phyloP scores from a whole-genome alignment of 208 protist genomes.

The Trypanosoma melophagium region DNA sequence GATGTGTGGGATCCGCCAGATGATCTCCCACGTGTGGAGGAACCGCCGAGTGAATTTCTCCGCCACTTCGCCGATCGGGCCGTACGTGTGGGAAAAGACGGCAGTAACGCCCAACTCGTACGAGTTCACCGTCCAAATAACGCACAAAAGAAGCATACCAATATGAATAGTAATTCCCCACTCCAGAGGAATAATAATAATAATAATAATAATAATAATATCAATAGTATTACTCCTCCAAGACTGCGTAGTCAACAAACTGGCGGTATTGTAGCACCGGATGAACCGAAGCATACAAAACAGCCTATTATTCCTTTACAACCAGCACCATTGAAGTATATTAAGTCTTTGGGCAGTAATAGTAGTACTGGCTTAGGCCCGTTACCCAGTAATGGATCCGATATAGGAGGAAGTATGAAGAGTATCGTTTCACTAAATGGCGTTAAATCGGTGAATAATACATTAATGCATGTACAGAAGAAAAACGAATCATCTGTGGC shows the following conservation, averaged over 20 bases:
- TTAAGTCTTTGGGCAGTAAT: neutral
- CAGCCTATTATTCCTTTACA: neutral
- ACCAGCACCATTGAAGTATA: neutral
- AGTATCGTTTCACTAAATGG: no score
- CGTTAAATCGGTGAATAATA: no score
- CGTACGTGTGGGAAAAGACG: conserved; percentile 55
- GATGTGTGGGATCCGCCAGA: conserved; percentile 74
- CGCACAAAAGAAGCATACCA: neutral
- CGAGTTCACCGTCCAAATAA: conserved; percentile 1
- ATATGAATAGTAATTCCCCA: neutral
- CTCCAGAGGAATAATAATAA: no score
- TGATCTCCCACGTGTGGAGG: conserved; percentile 11
- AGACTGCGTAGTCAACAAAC: neutral
- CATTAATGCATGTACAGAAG: no score
- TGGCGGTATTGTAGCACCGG: conserved; percentile 6
- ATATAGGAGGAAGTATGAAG: no score
- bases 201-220: no score
- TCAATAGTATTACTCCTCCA: no score
- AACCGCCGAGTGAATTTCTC: conserved; percentile 46
- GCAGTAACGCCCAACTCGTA: conserved; percentile 46
- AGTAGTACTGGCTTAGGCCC: no score
- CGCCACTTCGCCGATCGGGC: conserved; percentile 64
- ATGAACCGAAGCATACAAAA: neutral
- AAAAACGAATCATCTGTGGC: no score
- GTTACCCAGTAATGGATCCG: no score